Evolutionary conservation across 164 flowering plant genomes (phyloP), one percentile per base, ranked within the genome.

Genomic region (Protea cynaroides): DNA sequence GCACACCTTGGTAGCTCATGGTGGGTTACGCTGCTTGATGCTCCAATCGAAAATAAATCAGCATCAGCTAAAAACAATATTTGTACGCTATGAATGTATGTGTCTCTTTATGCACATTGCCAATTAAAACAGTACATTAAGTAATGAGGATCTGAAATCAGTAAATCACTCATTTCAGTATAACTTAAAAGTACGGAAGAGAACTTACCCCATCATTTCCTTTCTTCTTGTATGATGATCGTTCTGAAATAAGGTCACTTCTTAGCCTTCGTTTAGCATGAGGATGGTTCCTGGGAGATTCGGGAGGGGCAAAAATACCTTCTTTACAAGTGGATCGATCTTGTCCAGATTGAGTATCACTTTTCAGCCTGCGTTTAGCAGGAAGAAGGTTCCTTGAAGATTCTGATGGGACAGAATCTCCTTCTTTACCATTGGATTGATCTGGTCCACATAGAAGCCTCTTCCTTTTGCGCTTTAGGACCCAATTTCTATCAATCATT

Each of bases 121-220:
- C n/a, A 29, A 40, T 44, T 36, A 11, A 25, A n/a, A 17, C 29
- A 13, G 43, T 21, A 52, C 13, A 56, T 10, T 46, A n/a, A 25
- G 7, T 14, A 53, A 23, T 54, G 25, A 59, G 1, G 52, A 43
- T 24, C 61, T 56, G 38, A 23, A 66, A 50, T 62, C 62, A 17
- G 66, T 56, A 23, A 66, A 50, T 62, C 62, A 17, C 71, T 56
- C 49, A 23, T 38, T 9, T 23, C 47, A 40, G n/a, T 46, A 58
- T 8, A 59, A 44, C 63, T 2, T 13, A 70, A 56, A 13, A 63
- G 24, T 59, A 43, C 25, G 38, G 49, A 58, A 58, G 64, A 62
- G 37, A 73, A 61, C 86, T 81, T 65, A 95, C 99, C 84, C 99
- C 99, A 79, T 95, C 99, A 76, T 86, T 75, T 72, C 99, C 99